Percentiles rank a stretch among this genome's conserved stretches.
These are phyloP conservation scores for Marsdenia floribunda DNA, from an alignment of 257 asterid genomes.

Conservation along the genomic window DNA sequence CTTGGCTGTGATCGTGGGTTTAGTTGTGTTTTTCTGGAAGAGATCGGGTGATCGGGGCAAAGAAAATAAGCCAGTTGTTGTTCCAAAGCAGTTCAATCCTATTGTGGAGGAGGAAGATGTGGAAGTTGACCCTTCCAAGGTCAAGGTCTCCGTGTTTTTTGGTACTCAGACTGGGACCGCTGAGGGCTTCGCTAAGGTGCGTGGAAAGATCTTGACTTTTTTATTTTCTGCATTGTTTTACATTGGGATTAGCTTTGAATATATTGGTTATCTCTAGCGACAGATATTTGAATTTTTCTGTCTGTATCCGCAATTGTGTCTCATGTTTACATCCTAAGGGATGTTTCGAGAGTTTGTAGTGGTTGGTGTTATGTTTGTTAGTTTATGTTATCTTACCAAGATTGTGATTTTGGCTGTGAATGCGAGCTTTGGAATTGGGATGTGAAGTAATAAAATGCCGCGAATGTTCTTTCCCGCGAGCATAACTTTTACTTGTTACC, in stretches of 20 bases:
- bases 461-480: background rate
- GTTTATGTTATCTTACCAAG: background rate
- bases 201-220: constrained; percentile 10
- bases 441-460: background rate
- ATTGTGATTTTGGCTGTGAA: background rate
- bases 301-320: background rate
- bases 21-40: constrained; percentile 50
- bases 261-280: background rate
- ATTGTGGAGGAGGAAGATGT: constrained; percentile 43
- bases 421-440: background rate
- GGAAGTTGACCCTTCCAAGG: constrained; percentile 50
- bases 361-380: background rate
- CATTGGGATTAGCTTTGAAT: background rate
- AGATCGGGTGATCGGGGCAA: constrained; percentile 50
- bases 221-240: background rate
- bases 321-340: background rate
- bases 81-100: constrained; percentile 32
- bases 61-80: constrained; percentile 37
- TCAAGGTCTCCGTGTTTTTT: constrained; percentile 50
- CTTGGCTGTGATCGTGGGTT: constrained; percentile 50
- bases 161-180: constrained; percentile 92
- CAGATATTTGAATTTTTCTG: background rate
- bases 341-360: background rate
- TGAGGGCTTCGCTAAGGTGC: constrained; percentile 79
- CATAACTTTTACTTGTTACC: background rate